A percentile compares a stretch with the other conserved stretches of the same genome.
Conservation (phyloP, 2,329 filamentous ascomycete species). For the Cadophora luteo-olivacea region DNA sequence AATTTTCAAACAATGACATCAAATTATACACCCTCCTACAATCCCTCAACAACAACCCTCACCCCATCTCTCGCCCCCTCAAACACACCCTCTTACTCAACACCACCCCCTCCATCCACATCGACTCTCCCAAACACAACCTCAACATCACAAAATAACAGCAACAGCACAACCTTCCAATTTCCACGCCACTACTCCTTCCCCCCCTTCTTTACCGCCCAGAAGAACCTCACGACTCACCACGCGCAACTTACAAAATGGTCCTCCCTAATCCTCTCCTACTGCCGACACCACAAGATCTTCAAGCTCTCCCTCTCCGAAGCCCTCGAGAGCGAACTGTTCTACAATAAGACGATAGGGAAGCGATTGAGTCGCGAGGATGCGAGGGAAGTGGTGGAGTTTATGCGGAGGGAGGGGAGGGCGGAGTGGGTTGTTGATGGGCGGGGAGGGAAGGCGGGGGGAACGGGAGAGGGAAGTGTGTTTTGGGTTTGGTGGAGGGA, state of each 20-base stretch:
- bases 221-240: slow-evolving; percentile 75
- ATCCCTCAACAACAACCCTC: background rate
- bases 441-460: slow-evolving; percentile 61
- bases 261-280: slow-evolving; percentile 83
- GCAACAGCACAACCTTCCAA: slow-evolving; percentile 47
- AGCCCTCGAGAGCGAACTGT: slow-evolving; percentile 62
- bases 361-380: slow-evolving; percentile 58
- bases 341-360: slow-evolving; percentile 62
- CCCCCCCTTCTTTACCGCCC: slow-evolving; percentile 85
- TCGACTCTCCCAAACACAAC: background rate
- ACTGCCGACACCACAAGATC: slow-evolving; percentile 79
- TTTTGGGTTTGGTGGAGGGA: slow-evolving; percentile 85
- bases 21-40: slow-evolving; percentile 2
- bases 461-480: slow-evolving; percentile 56
- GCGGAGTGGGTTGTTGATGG: slow-evolving; percentile 68
- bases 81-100: slow-evolving; percentile 5
- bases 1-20: slow-evolving; percentile 11
- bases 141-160: background rate
- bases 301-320: slow-evolving; percentile 76
- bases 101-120: background rate
- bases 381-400: slow-evolving; percentile 63
- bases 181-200: slow-evolving; percentile 75
- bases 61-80: background rate
- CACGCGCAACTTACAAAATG: slow-evolving; percentile 83
- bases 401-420: slow-evolving; percentile 63